Conservation (phyloP, 768 basidiomycete species). For the Amanita molliuscula region DNA sequence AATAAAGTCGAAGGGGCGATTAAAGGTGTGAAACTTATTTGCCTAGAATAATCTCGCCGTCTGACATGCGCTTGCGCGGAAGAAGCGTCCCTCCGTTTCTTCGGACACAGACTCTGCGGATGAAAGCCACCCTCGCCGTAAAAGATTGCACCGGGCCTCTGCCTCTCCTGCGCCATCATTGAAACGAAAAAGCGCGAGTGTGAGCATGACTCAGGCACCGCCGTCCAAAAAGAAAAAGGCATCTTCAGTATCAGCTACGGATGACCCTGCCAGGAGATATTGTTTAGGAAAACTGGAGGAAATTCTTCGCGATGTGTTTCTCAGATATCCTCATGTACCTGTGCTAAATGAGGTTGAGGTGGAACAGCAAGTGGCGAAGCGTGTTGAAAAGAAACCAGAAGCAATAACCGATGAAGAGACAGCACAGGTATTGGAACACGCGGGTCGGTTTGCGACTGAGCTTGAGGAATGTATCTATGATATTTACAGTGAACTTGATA, state of each 20-base stretch:
- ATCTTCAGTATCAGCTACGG: slow-evolving; percentile 20
- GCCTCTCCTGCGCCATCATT: slow-evolving; percentile 23
- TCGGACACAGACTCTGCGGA: slow-evolving; percentile 29
- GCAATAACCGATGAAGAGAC: slow-evolving; percentile 55
- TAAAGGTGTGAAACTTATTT: slow-evolving; percentile 21
- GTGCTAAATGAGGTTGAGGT: slow-evolving; percentile 15
- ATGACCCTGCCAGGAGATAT: slow-evolving; percentile 74
- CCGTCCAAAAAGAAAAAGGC: slow-evolving; percentile 40
- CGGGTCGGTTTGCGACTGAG: slow-evolving; percentile 55
- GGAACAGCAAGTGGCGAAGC: slow-evolving; percentile 7
- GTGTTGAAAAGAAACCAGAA: slow-evolving; percentile 35
- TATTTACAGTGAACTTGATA: slow-evolving; percentile 70
- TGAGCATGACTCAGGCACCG: slow-evolving; percentile 18
- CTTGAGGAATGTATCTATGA: slow-evolving; percentile 74
- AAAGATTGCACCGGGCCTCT: slow-evolving; percentile 19
- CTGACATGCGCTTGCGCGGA: background rate
- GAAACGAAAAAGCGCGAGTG: slow-evolving; percentile 43
- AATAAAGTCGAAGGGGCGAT: slow-evolving; percentile 11
- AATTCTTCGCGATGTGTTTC: slow-evolving; percentile 59
- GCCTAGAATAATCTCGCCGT: slow-evolving; percentile 17
- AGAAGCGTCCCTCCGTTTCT: slow-evolving; percentile 15
- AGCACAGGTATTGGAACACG: slow-evolving; percentile 40
- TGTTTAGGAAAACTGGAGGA: slow-evolving; percentile 71
- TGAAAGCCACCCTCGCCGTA: slow-evolving; percentile 15
- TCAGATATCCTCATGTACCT: slow-evolving; percentile 53